phyloP scores from a whole-genome alignment of 2,329 filamentous ascomycete species.

The Macrophomina pseudophaseolina region DNA sequence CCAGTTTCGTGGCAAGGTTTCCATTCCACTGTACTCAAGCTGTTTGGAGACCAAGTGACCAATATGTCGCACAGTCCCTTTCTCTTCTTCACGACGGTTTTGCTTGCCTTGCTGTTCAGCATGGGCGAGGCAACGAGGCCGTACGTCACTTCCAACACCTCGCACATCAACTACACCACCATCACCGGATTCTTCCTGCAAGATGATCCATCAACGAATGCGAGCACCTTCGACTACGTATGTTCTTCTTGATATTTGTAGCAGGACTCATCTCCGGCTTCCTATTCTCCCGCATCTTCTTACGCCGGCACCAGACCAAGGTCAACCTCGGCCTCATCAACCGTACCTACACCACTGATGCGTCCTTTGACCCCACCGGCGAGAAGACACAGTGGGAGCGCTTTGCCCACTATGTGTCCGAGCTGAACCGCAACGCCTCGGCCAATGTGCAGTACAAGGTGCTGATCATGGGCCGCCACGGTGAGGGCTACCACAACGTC shows the following conservation, averaged over 20 bases:
- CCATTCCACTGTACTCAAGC: not conserved
- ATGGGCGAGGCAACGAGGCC: slow-evolving; percentile 24
- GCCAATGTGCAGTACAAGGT: slow-evolving; percentile 66
- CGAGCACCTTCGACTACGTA: slow-evolving; percentile 67
- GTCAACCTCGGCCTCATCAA: slow-evolving; percentile 71
- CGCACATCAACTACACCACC: slow-evolving; percentile 63
- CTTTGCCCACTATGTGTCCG: slow-evolving; percentile 63
- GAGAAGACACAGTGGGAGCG: slow-evolving; percentile 67
- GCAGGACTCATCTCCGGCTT: slow-evolving; percentile 33
- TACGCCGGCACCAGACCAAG: slow-evolving; percentile 49
- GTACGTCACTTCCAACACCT: slow-evolving; percentile 14
- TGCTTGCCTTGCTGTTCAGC: slow-evolving; percentile 23
- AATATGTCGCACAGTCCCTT: slow-evolving; percentile 24
- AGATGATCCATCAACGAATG: slow-evolving; percentile 62
- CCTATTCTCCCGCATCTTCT: not conserved
- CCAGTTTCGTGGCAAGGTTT: not conserved
- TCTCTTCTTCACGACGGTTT: slow-evolving; percentile 23
- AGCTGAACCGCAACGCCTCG: slow-evolving; percentile 57
- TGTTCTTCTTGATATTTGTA: not conserved
- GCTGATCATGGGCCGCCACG: slow-evolving; percentile 71
- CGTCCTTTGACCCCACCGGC: slow-evolving; percentile 41
- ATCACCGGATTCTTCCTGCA: slow-evolving; percentile 69
- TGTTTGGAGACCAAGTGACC: not conserved
- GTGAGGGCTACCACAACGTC: slow-evolving; percentile 69
- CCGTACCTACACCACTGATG: slow-evolving; percentile 64